Evolutionary conservation across 2,329 filamentous ascomycete genomes (phyloP), one percentile per base, ranked within the genome.

Genomic region (Fusarium sp.): DNA sequence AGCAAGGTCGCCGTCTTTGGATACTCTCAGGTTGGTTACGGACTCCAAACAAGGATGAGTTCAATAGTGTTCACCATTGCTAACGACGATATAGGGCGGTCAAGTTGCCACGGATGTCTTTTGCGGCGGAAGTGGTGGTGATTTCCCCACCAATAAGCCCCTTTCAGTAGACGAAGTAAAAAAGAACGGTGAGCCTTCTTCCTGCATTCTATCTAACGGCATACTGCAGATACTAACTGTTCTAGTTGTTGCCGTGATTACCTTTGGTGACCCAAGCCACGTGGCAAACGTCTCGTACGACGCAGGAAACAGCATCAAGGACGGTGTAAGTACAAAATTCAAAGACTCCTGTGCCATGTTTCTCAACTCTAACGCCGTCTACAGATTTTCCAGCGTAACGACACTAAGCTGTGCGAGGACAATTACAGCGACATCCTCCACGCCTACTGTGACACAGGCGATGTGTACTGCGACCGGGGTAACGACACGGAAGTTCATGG

Each of bases 221-320:
- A 48, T 11, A 7, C 14, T 30, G 29, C 44, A 54, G 34, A 54
- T 60, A 49, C 69, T 76, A 58, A 73, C 49, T 20, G 13, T 27
- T 44, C 20, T 54, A 83, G 81, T 83, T 41, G 78, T 82, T 57
- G 81, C 81, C 27, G 75, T 82, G 61, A 69, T 81, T 46, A 66
- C 82, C 54, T 81, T 82, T 53, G 82, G 82, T 48, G 81, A 83
- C 74, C 82, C 82, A 22, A 79, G 79, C 61, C 79, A 81, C 73
- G 72, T 77, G 65, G 73, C 74, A 74, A 78, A 79, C 56, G 57
- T 75, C 25, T 73, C 77, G 46, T 83, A 80, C 75, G 75, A 79
- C 71, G 70, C 61, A 29, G 81, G 81, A 61, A 81, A 79, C 22
- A 80, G 79, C 70, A 76, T 75, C 7, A 75, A 65, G 2, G 63